Evolutionary conservation across 352 stramenopile genomes (phyloP), one percentile per base, ranked within the genome.

Genomic region (Aphanomyces cochlioides): DNA sequence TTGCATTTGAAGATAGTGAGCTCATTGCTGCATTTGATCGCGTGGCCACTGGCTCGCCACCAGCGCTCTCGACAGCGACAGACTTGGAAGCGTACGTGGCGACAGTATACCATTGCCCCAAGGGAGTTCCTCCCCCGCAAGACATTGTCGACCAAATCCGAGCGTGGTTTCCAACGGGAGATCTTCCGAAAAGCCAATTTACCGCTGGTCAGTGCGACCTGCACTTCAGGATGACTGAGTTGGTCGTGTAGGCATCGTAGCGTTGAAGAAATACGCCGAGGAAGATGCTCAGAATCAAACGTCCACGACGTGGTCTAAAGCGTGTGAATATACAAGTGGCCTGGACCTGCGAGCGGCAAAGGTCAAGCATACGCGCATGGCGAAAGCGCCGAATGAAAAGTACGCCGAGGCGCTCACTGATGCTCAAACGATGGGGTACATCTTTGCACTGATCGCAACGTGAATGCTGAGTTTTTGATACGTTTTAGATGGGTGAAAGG

Each of bases 1-100:
- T 59, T 61, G 64, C 64, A n/a, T 70, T 70, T 58, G 47, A 70
- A n/a, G 64, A 63, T 4, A 19, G n/a, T 28, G 60, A 67, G n/a
- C 17, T 67, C 8, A 34, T 37, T 8, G 4, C 41, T 19, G 60
- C 60, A 17, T 67, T 57, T 56, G 34, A 67, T 41, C 28, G 28
- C 2, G 34, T 61, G 28, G 7, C 54, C 1, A 61, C 39, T 5
- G 40, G 17, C 36, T 17, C 59, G 5, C 19, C 43, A 2, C 39
- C 39, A 2, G 2, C 45, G 5, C 13, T 12, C 10, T 37, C 59
- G 6, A 36, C 5, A 19, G 19, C 47, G 37, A n/a, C 64, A 7
- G 38, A 41, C 48, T 47, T 70, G 39, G 34, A 47, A 15, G 48
- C 47, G 38, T 70, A 59, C 21, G 43, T 70, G 13, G 43, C 53